Evolutionary conservation across 2,329 filamentous ascomycete genomes (phyloP).

Genomic region (Corynespora cassiicola): DNA sequence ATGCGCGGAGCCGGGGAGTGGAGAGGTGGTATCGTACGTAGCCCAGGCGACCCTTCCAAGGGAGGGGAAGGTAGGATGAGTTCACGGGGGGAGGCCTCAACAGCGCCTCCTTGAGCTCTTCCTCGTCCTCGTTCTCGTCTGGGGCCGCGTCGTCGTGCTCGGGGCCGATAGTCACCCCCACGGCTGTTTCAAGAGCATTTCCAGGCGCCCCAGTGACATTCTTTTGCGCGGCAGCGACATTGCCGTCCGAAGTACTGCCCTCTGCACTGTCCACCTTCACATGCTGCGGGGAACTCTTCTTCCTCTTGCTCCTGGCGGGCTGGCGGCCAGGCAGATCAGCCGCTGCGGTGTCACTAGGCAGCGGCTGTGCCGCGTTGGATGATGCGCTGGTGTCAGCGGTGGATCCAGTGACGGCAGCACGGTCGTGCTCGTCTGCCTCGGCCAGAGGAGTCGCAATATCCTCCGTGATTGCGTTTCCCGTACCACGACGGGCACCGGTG

Average conservation of each 20-base stretch:
- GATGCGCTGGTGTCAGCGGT: constrained; percentile 9
- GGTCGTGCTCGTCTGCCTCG: constrained; percentile 16
- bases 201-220: constrained; percentile 25
- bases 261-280: constrained; percentile 33
- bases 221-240: constrained; percentile 16
- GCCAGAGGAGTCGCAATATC: constrained; percentile 19
- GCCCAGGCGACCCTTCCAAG: constrained; percentile 87
- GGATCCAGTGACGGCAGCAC: constrained; percentile 13
- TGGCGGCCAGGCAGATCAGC: constrained; percentile 16
- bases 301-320: constrained; percentile 28
- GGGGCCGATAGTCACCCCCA: constrained; percentile 48
- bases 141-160: constrained; percentile 57
- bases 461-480: constrained; percentile 22
- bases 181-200: constrained; percentile 20
- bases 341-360: constrained; percentile 17
- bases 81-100: constrained; percentile 78
- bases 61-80: constrained; percentile 81
- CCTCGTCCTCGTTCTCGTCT: constrained; percentile 59
- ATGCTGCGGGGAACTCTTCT: constrained; percentile 28
- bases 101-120: constrained; percentile 65
- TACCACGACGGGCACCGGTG: constrained; percentile 14
- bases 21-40: constrained; percentile 68
- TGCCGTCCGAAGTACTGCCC: constrained; percentile 13
- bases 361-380: constrained; percentile 4
- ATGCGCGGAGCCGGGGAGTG: constrained; percentile 8